Percentiles rank a stretch among this genome's conserved stretches.
Conservation (phyloP, 2,329 filamentous ascomycete genomes). For the Furcasterigmium furcatum region DNA sequence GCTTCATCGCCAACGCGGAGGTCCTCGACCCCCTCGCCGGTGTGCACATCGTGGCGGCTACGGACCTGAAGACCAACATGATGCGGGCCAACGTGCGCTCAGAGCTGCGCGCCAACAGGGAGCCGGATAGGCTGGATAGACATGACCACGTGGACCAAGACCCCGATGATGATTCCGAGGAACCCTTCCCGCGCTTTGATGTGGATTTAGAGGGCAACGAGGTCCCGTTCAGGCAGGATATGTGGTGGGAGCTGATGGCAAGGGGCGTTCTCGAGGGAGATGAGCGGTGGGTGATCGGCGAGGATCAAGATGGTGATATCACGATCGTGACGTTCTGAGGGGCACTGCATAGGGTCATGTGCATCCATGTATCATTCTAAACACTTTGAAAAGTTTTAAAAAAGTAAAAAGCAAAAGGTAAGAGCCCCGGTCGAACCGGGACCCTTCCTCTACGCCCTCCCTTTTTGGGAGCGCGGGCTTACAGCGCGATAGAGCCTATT, state of each 20-base stretch:
- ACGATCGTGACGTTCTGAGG: constrained; percentile 49
- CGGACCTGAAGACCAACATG: neutral
- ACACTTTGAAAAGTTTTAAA: no score
- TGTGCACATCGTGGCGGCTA: constrained; percentile 35
- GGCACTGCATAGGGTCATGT: no score
- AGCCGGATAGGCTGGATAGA: neutral
- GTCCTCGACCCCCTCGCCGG: constrained; percentile 40
- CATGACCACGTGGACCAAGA: neutral
- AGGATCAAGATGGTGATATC: constrained; percentile 47
- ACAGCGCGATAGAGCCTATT: no score
- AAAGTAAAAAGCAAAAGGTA: no score
- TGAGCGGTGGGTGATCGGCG: constrained; percentile 60
- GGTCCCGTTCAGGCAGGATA: constrained; percentile 34
- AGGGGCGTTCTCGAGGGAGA: constrained; percentile 55
- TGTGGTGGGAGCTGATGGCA: constrained; percentile 45
- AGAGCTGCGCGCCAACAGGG: no score
- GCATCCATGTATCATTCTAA: no score
- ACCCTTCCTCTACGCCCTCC: no score
- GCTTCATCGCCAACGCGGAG: constrained; percentile 44
- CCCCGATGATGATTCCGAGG: neutral
- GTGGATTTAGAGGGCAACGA: no score
- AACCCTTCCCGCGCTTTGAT: neutral
- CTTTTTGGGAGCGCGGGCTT: no score
- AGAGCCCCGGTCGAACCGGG: no score
- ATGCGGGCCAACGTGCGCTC: neutral